Percentiles rank a stretch among this genome's conserved stretches.
phyloP scores from a whole-genome alignment of 768 basidiomycete genomes.

The Phylloporus sp. region DNA sequence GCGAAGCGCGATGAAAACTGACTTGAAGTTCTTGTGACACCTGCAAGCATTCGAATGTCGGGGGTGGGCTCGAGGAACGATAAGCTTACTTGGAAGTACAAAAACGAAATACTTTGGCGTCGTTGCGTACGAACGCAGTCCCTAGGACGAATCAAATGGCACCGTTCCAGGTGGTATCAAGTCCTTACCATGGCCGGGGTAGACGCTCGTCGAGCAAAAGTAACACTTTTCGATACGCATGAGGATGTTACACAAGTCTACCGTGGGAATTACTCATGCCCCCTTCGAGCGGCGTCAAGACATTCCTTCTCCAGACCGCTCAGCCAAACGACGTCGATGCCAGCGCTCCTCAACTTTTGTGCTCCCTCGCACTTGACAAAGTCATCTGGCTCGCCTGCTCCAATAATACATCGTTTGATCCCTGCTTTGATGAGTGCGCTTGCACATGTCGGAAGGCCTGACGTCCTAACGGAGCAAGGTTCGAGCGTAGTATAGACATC shows the following conservation, averaged over 20 bases:
- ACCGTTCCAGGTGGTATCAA: neutral
- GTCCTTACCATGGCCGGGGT: conserved; percentile 85
- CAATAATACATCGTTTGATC: conserved; percentile 77
- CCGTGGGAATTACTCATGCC: conserved; percentile 35
- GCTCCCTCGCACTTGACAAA: conserved; percentile 94
- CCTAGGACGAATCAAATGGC: conserved; percentile 38
- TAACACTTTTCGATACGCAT: conserved; percentile 99
- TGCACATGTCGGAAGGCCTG: conserved; percentile 81
- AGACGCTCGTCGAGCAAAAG: conserved; percentile 95
- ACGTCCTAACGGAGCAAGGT: conserved; percentile 87
- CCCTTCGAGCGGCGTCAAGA: conserved; percentile 69
- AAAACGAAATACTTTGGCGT: conserved; percentile 96
- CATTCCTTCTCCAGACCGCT: conserved; percentile 75
- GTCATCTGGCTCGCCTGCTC: conserved; percentile 87
- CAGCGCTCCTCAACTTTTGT: conserved; percentile 59
- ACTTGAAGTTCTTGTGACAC: conserved; percentile 99
- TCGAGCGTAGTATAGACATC: conserved; percentile 96
- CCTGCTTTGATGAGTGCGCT: conserved; percentile 71
- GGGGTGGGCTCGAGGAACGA: neutral
- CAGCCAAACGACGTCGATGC: conserved; percentile 72
- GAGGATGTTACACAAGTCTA: too few species aligned
- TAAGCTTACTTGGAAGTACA: conserved; percentile 87
- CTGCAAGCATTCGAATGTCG: conserved; percentile 36
- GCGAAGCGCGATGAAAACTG: conserved; percentile 19
- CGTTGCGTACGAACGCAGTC: conserved; percentile 95